These are phyloP conservation scores for Trichosporon ovoides DNA, from an alignment of 1,284 basidiomycete species.

Conservation along the genomic window DNA sequence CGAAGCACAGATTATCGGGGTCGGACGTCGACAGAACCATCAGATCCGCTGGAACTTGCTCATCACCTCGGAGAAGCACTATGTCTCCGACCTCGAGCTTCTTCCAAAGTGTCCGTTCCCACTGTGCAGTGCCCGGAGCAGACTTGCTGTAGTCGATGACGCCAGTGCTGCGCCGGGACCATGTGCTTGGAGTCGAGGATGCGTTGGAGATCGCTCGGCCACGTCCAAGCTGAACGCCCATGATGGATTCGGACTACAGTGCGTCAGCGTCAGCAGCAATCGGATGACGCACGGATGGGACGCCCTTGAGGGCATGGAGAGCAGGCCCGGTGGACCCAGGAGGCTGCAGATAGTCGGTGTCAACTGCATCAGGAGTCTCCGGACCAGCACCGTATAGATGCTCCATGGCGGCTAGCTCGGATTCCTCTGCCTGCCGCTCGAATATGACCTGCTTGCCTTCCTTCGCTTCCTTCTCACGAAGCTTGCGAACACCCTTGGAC, in stretches of 20 bases:
- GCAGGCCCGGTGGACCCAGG: slow-evolving; percentile 10
- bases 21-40: slow-evolving; percentile 75
- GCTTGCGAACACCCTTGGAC: slow-evolving; percentile 75
- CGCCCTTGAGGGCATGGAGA: slow-evolving; percentile 30
- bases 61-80: slow-evolving; percentile 83
- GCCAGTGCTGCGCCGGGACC: slow-evolving; percentile 57
- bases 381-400: slow-evolving; percentile 19
- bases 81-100: slow-evolving; percentile 97
- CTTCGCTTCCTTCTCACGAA: slow-evolving; percentile 72
- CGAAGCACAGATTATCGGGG: slow-evolving; percentile 71
- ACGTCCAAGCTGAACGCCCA: slow-evolving; percentile 10
- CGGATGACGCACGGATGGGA: slow-evolving; percentile 26
- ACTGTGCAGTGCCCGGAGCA: slow-evolving; percentile 66
- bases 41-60: slow-evolving; percentile 93
- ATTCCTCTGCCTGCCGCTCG: slow-evolving; percentile 46
- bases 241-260: slow-evolving; percentile 16
- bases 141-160: slow-evolving; percentile 73
- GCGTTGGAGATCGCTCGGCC: slow-evolving; percentile 19
- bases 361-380: not conserved
- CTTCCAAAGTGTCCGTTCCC: slow-evolving; percentile 98
- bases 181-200: slow-evolving; percentile 31
- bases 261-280: slow-evolving; percentile 7
- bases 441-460: slow-evolving; percentile 61
- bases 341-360: not conserved
- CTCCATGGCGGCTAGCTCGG: slow-evolving; percentile 24